Evolutionary conservation across 306 rosid genomes (phyloP), one percentile per base, ranked within the genome.

Genomic region (Arachis hypogaea): DNA sequence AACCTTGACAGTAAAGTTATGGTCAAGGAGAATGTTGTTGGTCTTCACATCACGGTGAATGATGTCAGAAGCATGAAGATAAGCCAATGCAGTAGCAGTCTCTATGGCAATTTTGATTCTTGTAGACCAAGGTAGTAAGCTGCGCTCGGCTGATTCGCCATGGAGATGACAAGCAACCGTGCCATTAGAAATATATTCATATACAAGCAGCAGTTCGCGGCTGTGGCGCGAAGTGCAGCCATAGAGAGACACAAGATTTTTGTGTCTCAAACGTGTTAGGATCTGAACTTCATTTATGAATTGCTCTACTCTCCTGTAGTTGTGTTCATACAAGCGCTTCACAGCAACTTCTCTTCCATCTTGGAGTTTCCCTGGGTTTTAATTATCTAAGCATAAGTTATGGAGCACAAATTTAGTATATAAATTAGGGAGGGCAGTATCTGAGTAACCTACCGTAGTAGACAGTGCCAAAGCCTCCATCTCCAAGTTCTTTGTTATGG

Each of bases 111-210:
- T 86, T 81, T 68, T 88, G 70, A 90, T 77, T 40, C 91, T 85
- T 30, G 56, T 49, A 5, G 73, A 52, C 81, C 86, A 75, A 5
- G 84, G 74, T 9, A 76, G 68, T 9, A 64, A 64, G 66, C 80
- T 78, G 0, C 76, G 69, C 49, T 66, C 69, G 2, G 76, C 82
- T 68, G 40, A 62, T 65, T 63, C 78, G 3, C 91, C 89, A 8
- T 90, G 87, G 59, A 90, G 87, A 84, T 92, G 98, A 74, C 85
- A 81, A n/a, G 92, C 91, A 59, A 92, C 84, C 0, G 96, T 88
- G 38, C 96, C 93, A 28, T 89, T 92, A 55, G 86, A 59, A 28
- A 83, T 56, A 12, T 66, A 76, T 85, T 93, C 86, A 80, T 88
- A 79, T 83, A 79, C 82, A 1, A 85, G 72, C 6, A 93, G 80